These are phyloP conservation scores for Mycena haematopus DNA, from an alignment of 768 basidiomycete genomes.

Conservation along the genomic window DNA sequence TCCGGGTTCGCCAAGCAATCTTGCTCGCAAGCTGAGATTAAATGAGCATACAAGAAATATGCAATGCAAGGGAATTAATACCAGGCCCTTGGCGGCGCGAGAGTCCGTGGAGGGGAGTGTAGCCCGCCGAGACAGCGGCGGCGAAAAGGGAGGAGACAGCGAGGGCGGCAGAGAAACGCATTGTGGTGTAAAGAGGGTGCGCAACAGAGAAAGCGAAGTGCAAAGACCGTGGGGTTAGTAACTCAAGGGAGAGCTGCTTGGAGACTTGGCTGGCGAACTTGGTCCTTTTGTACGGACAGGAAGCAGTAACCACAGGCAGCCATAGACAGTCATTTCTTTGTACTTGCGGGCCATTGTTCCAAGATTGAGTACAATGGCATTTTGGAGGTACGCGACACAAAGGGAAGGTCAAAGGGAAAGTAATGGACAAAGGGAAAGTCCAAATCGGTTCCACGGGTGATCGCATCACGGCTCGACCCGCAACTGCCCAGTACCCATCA, in stretches of 20 bases:
- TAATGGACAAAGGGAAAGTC: neutral
- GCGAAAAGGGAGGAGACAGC: constrained; percentile 48
- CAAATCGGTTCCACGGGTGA: neutral
- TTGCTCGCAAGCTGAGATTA: constrained; percentile 55
- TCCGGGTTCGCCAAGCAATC: constrained; percentile 54
- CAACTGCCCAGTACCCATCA: neutral
- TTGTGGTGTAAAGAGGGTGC: constrained; percentile 40
- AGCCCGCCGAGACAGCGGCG: constrained; percentile 46
- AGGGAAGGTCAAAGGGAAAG: neutral
- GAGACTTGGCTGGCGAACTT: neutral
- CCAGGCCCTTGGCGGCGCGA: constrained; percentile 43
- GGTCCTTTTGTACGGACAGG: constrained; percentile 16
- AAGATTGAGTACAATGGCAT: neutral
- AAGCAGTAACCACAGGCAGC: neutral
- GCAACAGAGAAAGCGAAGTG: constrained; percentile 33
- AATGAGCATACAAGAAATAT: neutral
- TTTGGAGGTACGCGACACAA: neutral
- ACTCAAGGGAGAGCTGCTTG: constrained; percentile 28
- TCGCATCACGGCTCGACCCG: neutral
- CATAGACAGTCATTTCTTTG: constrained; percentile 12
- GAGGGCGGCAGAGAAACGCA: constrained; percentile 59
- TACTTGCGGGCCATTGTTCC: constrained; percentile 6
- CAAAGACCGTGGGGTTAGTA: constrained; percentile 22
- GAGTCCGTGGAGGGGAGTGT: constrained; percentile 6
- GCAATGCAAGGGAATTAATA: constrained; percentile 17